Percentiles rank a stretch among this genome's conserved stretches.
Evolutionary conservation across 768 basidiomycete genomes (phyloP).

Genomic region (Phylloporus sp.): DNA sequence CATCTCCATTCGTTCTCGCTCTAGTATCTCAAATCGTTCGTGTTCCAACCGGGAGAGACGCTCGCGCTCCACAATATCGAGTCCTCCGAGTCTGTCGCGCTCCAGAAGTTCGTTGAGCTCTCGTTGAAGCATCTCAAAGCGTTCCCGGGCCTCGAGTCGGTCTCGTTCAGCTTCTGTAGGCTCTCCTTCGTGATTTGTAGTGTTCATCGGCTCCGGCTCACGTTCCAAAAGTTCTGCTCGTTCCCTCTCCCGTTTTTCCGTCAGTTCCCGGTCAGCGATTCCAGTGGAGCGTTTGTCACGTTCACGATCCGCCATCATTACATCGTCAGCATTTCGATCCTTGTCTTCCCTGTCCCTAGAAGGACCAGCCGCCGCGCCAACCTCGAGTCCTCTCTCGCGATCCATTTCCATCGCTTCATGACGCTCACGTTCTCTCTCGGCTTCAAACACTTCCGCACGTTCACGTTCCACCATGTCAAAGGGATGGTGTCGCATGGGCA

Average conservation of each 20-base stretch:
- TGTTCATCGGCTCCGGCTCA: constrained; percentile 19
- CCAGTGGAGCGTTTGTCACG: constrained; percentile 21
- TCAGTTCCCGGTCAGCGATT: constrained; percentile 20
- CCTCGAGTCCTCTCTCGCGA: constrained; percentile 27
- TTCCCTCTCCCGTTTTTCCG: constrained; percentile 29
- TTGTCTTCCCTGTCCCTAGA: constrained; percentile 26
- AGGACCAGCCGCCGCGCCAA: constrained; percentile 4
- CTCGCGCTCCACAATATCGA: constrained; percentile 28
- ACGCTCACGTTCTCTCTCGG: constrained; percentile 33
- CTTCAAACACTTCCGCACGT: constrained; percentile 28
- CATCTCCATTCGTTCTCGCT: constrained; percentile 28
- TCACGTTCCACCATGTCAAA: constrained; percentile 25
- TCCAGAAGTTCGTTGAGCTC: constrained; percentile 30
- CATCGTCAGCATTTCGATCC: constrained; percentile 16
- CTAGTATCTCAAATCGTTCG: constrained; percentile 27
- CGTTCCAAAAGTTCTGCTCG: constrained; percentile 23
- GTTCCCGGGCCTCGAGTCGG: constrained; percentile 22
- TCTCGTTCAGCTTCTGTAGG: constrained; percentile 23
- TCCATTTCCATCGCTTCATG: constrained; percentile 28
- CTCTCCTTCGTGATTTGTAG: constrained; percentile 18
- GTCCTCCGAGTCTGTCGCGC: constrained; percentile 28
- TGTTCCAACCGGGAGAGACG: constrained; percentile 27
- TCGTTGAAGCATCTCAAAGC: constrained; percentile 32
- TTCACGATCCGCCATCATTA: constrained; percentile 16
- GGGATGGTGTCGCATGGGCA: constrained; percentile 18